phyloP scores from a whole-genome alignment of 805 yeast genomes.

The Saccharomycopsis fibuligera region DNA sequence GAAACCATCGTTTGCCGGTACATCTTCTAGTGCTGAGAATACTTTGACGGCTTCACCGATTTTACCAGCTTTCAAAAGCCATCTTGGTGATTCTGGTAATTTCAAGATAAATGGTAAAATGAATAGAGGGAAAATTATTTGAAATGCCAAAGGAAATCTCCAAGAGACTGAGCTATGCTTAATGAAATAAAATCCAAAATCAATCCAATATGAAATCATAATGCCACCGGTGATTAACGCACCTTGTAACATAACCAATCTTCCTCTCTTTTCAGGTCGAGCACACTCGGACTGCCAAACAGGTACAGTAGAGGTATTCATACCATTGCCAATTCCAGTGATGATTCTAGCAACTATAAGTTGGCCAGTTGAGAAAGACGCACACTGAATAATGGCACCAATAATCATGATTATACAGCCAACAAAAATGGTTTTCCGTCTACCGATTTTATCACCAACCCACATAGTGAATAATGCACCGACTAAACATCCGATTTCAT shows the following conservation, averaged over 20 bases:
- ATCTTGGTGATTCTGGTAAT: conserved; percentile 50
- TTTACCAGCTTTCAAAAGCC: conserved; percentile 36
- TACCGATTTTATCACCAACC: conserved; percentile 55
- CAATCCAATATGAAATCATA: conserved; percentile 67
- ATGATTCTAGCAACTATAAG: conserved; percentile 55
- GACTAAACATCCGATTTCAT: conserved; percentile 67
- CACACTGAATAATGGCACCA: conserved; percentile 51
- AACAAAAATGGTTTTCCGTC: conserved; percentile 50
- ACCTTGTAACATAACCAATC: conserved; percentile 62
- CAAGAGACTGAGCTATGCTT: conserved; percentile 31
- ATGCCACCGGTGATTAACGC: conserved; percentile 67
- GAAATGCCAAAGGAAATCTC: conserved; percentile 76
- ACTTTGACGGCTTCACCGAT: conserved; percentile 15
- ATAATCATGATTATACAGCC: conserved; percentile 50
- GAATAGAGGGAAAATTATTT: conserved; percentile 46
- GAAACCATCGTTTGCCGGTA: background rate
- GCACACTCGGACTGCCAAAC: conserved; percentile 76
- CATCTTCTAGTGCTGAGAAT: conserved; percentile 15
- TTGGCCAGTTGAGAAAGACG: conserved; percentile 38
- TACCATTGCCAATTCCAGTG: conserved; percentile 71
- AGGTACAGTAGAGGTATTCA: conserved; percentile 72
- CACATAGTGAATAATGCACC: conserved; percentile 53
- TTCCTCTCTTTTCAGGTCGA: conserved; percentile 58
- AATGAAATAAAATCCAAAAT: conserved; percentile 61
- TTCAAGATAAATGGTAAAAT: conserved; percentile 23